Evolutionary conservation across 495 filamentous ascomycete species (phyloP).

Genomic region (Annulohypoxylon nitens): DNA sequence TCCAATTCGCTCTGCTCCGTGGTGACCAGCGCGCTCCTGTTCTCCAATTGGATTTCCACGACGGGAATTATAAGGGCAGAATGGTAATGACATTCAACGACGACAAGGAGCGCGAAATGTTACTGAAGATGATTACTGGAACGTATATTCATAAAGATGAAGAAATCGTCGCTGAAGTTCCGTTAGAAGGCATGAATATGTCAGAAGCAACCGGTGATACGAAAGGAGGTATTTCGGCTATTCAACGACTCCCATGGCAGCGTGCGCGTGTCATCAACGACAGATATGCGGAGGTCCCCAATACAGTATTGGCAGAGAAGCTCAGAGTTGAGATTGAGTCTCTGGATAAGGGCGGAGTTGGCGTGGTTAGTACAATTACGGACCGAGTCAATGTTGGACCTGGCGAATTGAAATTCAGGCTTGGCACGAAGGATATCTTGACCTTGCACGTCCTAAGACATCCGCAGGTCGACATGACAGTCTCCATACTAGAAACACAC

Average conservation of each 20-base stretch:
- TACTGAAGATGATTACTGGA: conserved; percentile 79
- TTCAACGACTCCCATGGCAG: conserved; percentile 63
- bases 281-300: conserved; percentile 58
- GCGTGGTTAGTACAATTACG: conserved; percentile 66
- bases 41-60: conserved; percentile 76
- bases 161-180: conserved; percentile 70
- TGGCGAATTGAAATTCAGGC: conserved; percentile 74
- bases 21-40: conserved; percentile 75
- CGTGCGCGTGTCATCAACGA: conserved; percentile 69
- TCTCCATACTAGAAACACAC: conserved; percentile 75
- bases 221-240: conserved; percentile 57
- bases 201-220: conserved; percentile 66
- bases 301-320: conserved; percentile 76
- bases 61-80: conserved; percentile 71
- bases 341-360: conserved; percentile 67
- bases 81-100: conserved; percentile 82
- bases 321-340: conserved; percentile 74
- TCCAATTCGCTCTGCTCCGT: conserved; percentile 79
- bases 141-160: conserved; percentile 71
- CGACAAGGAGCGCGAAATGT: conserved; percentile 70
- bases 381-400: conserved; percentile 83
- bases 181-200: conserved; percentile 72
- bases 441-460: conserved; percentile 74
- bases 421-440: conserved; percentile 70
- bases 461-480: conserved; percentile 74